Base-by-base conservation (phyloP, 352 stramenopile species). In the Globisporangium paroecandrum region DNA sequence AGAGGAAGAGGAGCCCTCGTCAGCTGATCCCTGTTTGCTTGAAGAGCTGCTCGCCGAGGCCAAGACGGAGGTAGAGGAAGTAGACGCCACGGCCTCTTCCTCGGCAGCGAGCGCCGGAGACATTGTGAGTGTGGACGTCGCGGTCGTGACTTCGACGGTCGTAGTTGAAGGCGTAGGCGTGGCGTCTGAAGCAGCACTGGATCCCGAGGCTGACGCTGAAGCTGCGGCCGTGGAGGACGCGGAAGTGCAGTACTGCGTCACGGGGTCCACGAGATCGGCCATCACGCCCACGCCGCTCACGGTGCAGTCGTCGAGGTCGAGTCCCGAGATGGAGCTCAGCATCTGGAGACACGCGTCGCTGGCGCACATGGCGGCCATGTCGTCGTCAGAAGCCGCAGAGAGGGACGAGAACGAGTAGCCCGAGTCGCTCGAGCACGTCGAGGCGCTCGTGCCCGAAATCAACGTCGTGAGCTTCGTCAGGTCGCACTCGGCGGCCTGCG, bases 331-430 rank as follows among this genome's bases (percentile, higher is more conserved):
- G 2, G 61, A 36, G 15, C 69, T 47, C 10, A 86, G 56, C 24
- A 69, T 67, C 4, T 68, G 53, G 1, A 61, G 64, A 62, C 78
- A 86, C n/a, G 70, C 64, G 13, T 69, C 51, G 55, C 71, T 76
- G 7, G 55, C 69, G 68, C 78, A 86, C 20, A 82, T 66, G 34
- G 66, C 64, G 32, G 24, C 61, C 34, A 82, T 61, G 22, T 77
- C 72, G 6, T 65, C 67, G 20, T 77, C 53, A 15, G 63, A 76
- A 10, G 75, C 58, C n/a, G 64, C 29, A 2, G 57, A 43, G 58
- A 77, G 69, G 13, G 74, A 79, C 20, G 70, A 51, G 32, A 75
- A 69, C 24, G 70, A 73, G 69, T 84, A 83, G 27, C 74, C 72
- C 0, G 74, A 71, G 3, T 79, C 65, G 38, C 36, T 29, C 2